Conservation (phyloP, 108 stramenopile genomes). For the Pinguiococcus pyrenoidosus region DNA sequence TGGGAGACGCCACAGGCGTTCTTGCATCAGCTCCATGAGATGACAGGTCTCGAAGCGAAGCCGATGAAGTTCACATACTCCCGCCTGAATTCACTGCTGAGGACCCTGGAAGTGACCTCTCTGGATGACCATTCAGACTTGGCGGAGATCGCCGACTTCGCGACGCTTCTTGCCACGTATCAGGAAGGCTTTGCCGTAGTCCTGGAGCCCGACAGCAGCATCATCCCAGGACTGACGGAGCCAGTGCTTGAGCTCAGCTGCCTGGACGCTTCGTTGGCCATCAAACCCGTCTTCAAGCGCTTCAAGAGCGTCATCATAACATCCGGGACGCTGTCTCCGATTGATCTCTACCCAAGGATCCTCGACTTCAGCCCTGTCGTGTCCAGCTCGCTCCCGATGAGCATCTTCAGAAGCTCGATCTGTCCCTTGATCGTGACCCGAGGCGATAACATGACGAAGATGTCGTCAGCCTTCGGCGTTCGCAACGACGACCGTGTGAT, state of each 20-base stretch:
- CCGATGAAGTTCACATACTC: slow-evolving; percentile 87
- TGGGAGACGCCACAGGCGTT: slow-evolving; percentile 6
- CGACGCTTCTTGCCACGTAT: slow-evolving; percentile 82
- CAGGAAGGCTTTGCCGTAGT: slow-evolving; percentile 93
- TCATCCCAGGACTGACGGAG: slow-evolving; percentile 11
- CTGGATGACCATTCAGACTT: slow-evolving; percentile 57
- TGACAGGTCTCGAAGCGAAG: slow-evolving; percentile 78
- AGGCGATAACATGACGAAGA: slow-evolving; percentile 49
- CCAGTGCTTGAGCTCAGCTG: slow-evolving; percentile 73
- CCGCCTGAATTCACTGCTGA: slow-evolving; percentile 69
- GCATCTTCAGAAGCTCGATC: slow-evolving; percentile 93
- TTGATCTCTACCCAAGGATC: slow-evolving; percentile 95
- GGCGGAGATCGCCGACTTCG: slow-evolving; percentile 75
- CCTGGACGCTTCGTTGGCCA: slow-evolving; percentile 89
- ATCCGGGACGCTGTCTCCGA: slow-evolving; percentile 90
- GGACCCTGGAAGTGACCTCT: slow-evolving; percentile 60
- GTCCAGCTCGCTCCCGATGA: slow-evolving; percentile 85
- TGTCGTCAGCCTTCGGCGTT: slow-evolving; percentile 72
- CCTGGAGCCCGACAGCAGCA: slow-evolving; percentile 62
- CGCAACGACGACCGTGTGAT: slow-evolving; percentile 82
- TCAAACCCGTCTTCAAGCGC: slow-evolving; percentile 89
- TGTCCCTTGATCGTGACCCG: slow-evolving; percentile 85
- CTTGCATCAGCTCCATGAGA: slow-evolving; percentile 53
- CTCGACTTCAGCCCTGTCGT: slow-evolving; percentile 83
- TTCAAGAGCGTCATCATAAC: slow-evolving; percentile 93